Base-by-base conservation (phyloP, 1,284 basidiomycete species). In the Vanrija sp. region DNA sequence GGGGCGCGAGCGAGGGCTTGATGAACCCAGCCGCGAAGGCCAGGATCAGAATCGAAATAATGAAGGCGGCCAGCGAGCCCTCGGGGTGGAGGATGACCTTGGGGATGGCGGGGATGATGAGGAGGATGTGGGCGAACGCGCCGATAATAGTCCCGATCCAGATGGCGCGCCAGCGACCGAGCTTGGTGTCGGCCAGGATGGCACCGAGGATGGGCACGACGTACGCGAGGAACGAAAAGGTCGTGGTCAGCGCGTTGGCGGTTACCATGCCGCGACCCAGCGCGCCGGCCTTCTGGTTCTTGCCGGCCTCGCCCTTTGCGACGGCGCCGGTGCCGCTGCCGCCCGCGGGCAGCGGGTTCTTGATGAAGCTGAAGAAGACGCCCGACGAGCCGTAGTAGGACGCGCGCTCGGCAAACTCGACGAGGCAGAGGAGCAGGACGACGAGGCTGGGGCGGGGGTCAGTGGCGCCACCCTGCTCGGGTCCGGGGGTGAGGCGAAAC, bases 291-390 rank as follows among this genome's bases (percentile, higher is more conserved):
- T 85, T 84, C 44, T 68, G 57, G 41, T 68, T 55, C 15, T 53
- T 31, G 18, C 84, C 81, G n/a, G 78, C 82, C 56, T 85, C 83
- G 4, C 85, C 85, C 50, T 79, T 74, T 15, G 82, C 83, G 5
- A 89, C 80, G 4, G 88, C 88, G 60, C 88, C 88, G 4, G 87
- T 81, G 38, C 69, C 79, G 7, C 86, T 88, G 42, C 82, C 83
- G 9, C 64, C 66, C 0, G 63, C 56, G 2, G 87, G 88, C 3
- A 89, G 81, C 0, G 80, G 79, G 57, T 57, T 53, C 47, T 60
- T 57, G 57, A 68, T 50, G 41, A 63, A 63, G 51, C 66, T 62
- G 57, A 55, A 53, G 51, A 62, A 51, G 10, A 42, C 42, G 9
- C 42, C 42, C 31, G 24, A 38, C 4, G 50, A 51, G 16, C 51